phyloP scores from a whole-genome alignment of 352 stramenopile species.

The Pythium guiyangense region DNA sequence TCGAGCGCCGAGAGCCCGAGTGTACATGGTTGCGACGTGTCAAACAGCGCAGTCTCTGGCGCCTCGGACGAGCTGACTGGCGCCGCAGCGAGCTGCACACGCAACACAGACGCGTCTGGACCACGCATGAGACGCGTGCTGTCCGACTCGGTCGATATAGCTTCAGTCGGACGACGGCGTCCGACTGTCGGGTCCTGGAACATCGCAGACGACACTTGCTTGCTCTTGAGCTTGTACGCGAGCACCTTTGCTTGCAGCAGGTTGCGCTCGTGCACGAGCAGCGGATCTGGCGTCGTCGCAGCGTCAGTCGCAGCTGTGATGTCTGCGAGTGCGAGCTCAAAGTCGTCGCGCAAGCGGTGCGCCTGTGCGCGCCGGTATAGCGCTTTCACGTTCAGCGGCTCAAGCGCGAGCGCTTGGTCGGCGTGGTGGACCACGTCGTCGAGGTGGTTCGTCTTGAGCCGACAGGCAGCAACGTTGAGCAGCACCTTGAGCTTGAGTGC shows the following conservation, averaged over 20 bases:
- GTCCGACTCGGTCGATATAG: too few relatives aligned
- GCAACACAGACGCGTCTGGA: conserved; percentile 22
- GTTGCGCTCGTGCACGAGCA: conserved; percentile 51
- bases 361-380: conserved; percentile 66
- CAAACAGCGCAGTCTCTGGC: conserved; percentile 19
- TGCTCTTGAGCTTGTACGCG: conserved; percentile 64
- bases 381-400: conserved; percentile 55
- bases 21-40: conserved; percentile 42
- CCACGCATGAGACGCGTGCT: too few relatives aligned
- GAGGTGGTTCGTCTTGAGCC: conserved; percentile 65
- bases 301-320: conserved; percentile 34
- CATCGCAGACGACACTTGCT: conserved; percentile 70
- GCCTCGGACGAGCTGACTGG: conserved; percentile 1
- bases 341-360: conserved; percentile 63
- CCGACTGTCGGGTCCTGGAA: conserved; percentile 19
- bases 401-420: conserved; percentile 49
- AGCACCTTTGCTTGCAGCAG: conserved; percentile 62
- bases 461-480: conserved; percentile 73
- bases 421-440: conserved; percentile 71
- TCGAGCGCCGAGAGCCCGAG: conserved; percentile 35
- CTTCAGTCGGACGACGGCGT: too few relatives aligned
- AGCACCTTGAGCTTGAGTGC: conserved; percentile 51
- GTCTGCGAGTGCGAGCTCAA: conserved; percentile 49
- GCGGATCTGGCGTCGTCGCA: conserved; percentile 13
- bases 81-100: conserved; percentile 23